Percentiles rank a stretch among this genome's conserved stretches.
Evolutionary conservation across 805 yeast species (phyloP).

Genomic region (Jamesozyma jinghongensis): DNA sequence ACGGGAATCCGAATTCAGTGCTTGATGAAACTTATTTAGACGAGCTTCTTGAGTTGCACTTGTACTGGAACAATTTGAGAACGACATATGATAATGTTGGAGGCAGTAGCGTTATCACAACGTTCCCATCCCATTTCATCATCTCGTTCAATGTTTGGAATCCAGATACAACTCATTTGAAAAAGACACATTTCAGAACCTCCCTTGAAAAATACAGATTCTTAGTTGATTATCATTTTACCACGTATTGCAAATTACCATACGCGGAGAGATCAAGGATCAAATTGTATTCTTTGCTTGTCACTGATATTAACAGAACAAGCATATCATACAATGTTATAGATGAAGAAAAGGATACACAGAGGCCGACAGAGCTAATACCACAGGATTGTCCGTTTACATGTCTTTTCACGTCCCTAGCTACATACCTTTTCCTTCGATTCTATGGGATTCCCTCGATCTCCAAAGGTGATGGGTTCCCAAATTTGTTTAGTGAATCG

Average conservation of each 20-base stretch:
- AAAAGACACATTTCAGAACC: constrained; percentile 22
- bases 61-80: constrained; percentile 3
- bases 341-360: constrained; percentile 3
- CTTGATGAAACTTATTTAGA: constrained; percentile 21
- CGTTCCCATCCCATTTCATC: constrained; percentile 1
- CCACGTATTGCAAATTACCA: constrained; percentile 17
- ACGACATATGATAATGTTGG: neutral
- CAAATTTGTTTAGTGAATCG: constrained; percentile 14
- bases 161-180: constrained; percentile 16
- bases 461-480: constrained; percentile 27
- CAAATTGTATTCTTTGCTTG: constrained; percentile 14
- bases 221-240: constrained; percentile 25
- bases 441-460: constrained; percentile 23
- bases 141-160: constrained; percentile 28
- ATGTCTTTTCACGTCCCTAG: constrained; percentile 26
- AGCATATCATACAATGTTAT: neutral
- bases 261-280: constrained; percentile 20
- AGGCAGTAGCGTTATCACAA: neutral
- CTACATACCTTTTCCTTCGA: constrained; percentile 22
- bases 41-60: constrained; percentile 13
- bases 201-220: constrained; percentile 23
- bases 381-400: constrained; percentile 20
- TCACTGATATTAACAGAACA: neutral
- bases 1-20: constrained; percentile 10
- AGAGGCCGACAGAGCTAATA: constrained; percentile 12